Evolutionary conservation across 768 basidiomycete species (phyloP), one percentile per base, ranked within the genome.

Genomic region (Leccinum broughii): DNA sequence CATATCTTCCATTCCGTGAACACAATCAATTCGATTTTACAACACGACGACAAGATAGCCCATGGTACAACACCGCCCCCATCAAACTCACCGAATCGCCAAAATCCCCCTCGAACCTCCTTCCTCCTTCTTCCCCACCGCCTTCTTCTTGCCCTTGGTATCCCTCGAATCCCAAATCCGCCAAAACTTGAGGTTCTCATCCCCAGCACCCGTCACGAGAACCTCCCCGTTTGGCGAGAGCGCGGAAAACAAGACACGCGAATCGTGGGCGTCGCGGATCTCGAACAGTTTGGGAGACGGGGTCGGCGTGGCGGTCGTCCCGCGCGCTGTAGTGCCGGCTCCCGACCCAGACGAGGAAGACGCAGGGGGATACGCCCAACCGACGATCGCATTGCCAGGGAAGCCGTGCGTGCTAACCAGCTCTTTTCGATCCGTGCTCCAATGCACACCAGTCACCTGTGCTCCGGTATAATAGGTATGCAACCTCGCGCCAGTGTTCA

Each of bases 141-240:
- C 62, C 66, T 73, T 73, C 59, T 68, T 69, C 41, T 74, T 73
- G 3, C 59, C 61, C 67, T 77, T 81, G 49, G 44, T 39, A 63
- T 75, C 77, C 9, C 77, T 79, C 46, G 81, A 73, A 53, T 92
- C 90, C 91, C 91, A 92, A 41, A 93, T 81, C 60, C 86, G 85
- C 95, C 95, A 96, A 76, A 96, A 96, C 79, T 98, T 98, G 68
- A 98, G 79, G 69, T 95, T 95, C 80, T 98, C 96, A 69, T 98
- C 97, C 0, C 90, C 90, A 1, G 93, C 93, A 8, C 92, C 93
- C 0, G 96, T 98, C 64, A 87, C 90, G 10, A 99, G 88, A 4
- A 94, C 87, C 65, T 95, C 93, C 1, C 97, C 97, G 7, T 86
- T 89, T 2, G 97, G 97, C 58, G 90, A 85, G 8, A 97, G 71